Evolutionary conservation across 2,329 filamentous ascomycete genomes (phyloP).

Genomic region (Furcasterigmium furcatum): DNA sequence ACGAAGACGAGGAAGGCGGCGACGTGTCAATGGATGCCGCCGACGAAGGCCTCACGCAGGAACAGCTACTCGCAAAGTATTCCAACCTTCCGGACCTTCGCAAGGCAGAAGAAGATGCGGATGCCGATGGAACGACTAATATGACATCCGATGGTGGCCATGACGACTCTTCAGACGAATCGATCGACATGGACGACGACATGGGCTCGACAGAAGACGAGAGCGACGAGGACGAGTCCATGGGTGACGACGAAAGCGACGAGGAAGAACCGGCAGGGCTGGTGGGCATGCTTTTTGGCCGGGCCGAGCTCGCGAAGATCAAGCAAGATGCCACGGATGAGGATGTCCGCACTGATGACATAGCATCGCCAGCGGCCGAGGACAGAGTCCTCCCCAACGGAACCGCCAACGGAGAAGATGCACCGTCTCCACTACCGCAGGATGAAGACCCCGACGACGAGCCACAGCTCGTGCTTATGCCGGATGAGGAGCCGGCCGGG

Average conservation of each 20-base stretch:
- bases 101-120: conserved; percentile 17
- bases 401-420: conserved; percentile 26
- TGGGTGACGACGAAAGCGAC: conserved; percentile 38
- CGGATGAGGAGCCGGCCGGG: conserved; percentile 2
- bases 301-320: conserved; percentile 53
- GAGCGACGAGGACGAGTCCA: conserved; percentile 35
- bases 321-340: neutral
- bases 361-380: neutral
- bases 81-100: conserved; percentile 55
- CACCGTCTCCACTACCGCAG: conserved; percentile 23
- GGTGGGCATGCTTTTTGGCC: conserved; percentile 56
- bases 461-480: conserved; percentile 1
- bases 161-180: conserved; percentile 60
- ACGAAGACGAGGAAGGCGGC: conserved; percentile 56
- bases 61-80: conserved; percentile 68
- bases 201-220: conserved; percentile 56
- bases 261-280: conserved; percentile 43
- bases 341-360: conserved; percentile 8
- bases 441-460: conserved; percentile 2
- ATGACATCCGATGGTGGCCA: conserved; percentile 19
- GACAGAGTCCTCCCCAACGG: conserved; percentile 15
- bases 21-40: conserved; percentile 33
- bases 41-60: conserved; percentile 65
- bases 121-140: conserved; percentile 13
- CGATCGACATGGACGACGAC: conserved; percentile 67